A percentile compares a stretch with the other conserved stretches of the same genome.
These are phyloP conservation scores for Phytophthora sp. DNA, from an alignment of 352 stramenopile species.

Conservation along the genomic window DNA sequence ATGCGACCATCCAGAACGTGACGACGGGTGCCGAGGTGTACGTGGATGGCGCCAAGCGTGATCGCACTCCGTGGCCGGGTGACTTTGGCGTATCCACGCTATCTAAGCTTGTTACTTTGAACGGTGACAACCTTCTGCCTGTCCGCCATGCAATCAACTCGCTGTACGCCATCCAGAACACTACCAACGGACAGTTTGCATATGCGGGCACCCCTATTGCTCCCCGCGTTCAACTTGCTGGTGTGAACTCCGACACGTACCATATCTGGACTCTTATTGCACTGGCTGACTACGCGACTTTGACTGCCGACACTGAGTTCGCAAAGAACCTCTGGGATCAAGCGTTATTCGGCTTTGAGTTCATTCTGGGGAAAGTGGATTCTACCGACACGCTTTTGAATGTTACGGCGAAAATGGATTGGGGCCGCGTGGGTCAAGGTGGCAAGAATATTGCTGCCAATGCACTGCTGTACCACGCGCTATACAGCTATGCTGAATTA, in stretches of 20 bases:
- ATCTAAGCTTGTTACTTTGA: conserved; percentile 35
- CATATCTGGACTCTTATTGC: conserved; percentile 50
- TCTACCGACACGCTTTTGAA: conserved; percentile 27
- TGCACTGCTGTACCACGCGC: conserved; percentile 36
- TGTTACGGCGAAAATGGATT: conserved; percentile 33
- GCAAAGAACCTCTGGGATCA: conserved; percentile 29
- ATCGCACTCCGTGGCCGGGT: conserved; percentile 44
- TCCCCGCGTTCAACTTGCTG: conserved; percentile 17
- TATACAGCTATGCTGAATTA: conserved; percentile 23
- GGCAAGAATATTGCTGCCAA: conserved; percentile 50
- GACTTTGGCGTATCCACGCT: conserved; percentile 37
- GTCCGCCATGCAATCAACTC: conserved; percentile 35
- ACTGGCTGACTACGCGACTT: conserved; percentile 34
- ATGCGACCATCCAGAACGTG: conserved; percentile 35
- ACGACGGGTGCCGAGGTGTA: conserved; percentile 34
- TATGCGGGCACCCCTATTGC: conserved; percentile 41
- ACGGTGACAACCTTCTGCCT: conserved; percentile 40
- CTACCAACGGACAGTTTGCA: conserved; percentile 32
- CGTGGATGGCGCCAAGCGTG: conserved; percentile 44
- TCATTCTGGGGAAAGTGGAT: conserved; percentile 38
- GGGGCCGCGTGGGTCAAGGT: conserved; percentile 39
- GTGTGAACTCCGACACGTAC: conserved; percentile 45
- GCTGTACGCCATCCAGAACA: conserved; percentile 37
- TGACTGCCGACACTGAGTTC: conserved; percentile 28
- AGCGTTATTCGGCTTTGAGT: conserved; percentile 34